phyloP scores from a whole-genome alignment of 2,329 filamentous ascomycete genomes.

The Alternaria angustiovoidea region DNA sequence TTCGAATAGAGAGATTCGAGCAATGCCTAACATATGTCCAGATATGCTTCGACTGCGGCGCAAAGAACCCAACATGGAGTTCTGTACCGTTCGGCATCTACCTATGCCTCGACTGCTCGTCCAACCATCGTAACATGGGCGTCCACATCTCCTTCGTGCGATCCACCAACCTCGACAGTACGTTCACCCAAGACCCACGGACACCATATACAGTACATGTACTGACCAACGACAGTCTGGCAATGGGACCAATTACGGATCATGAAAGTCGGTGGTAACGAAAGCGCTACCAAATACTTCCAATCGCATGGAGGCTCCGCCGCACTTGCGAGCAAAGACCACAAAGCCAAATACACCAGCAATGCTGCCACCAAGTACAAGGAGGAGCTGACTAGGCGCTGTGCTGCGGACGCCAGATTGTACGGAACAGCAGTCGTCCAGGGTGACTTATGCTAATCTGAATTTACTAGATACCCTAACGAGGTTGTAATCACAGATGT shows the following conservation, averaged over 20 bases:
- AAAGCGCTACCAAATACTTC: conserved; percentile 98
- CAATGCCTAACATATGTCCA: conserved; percentile 52
- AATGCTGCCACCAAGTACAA: conserved; percentile 97
- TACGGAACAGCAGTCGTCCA: conserved; percentile 57
- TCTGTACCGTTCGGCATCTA: conserved; percentile 98
- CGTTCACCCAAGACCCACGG: conserved; percentile 45
- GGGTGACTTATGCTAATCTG: conserved; percentile 14
- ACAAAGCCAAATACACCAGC: conserved; percentile 96
- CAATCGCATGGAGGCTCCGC: conserved; percentile 94
- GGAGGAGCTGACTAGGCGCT: conserved; percentile 89
- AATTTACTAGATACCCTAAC: conserved; percentile 73
- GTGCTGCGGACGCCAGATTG: conserved; percentile 83
- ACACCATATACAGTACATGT: conserved; percentile 4
- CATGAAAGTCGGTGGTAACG: conserved; percentile 99
- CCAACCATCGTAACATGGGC: conserved; percentile 95
- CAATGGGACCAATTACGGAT: conserved; percentile 97
- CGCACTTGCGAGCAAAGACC: conserved; percentile 93
- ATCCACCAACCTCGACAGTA: conserved; percentile 98
- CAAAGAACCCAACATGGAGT: conserved; percentile 98
- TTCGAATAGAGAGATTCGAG: conserved; percentile 26
- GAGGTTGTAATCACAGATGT: conserved; percentile 87
- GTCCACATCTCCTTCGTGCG: conserved; percentile 99
- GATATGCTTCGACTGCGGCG: conserved; percentile 98
- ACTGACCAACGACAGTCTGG: conserved; percentile 66
- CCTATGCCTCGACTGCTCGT: conserved; percentile 95